Evolutionary conservation across 345 rosid species (phyloP), one percentile per base, ranked within the genome.

Genomic region (Pugionium cornutum): DNA sequence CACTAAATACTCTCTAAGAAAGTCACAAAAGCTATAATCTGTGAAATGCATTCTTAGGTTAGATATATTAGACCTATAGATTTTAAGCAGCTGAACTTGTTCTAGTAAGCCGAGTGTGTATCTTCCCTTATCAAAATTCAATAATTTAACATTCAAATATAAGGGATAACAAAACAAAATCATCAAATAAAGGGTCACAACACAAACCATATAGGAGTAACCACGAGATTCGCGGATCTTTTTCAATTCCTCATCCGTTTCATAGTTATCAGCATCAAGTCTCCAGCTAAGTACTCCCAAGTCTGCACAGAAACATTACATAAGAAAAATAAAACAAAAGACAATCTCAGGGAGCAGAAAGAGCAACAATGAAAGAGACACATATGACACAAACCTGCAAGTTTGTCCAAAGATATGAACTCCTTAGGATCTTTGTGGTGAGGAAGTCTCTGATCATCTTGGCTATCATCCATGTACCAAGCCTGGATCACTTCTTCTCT

Each of bases 281-380:
- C 72, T 77, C 97, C 97, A 90, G 80, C 96, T 87, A 25, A 88
- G 87, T 6, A 88, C 95, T 49, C 99, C 99, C 25, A 90, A 86
- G 71, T 85, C 97, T 90, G 53, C 72, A 76, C 74, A 52, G 30
- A 50, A 72, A 62, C 41, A 51, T n/a, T 54, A 41, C 47, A 55
- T 42, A n/a, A 32, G 7, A 43, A 49, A 0, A 4, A 4, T 27
- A 3, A 40, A 36, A 50, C 0, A 10, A 10, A 26, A 37, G 26
- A 46, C 18, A 32, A 45, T 3, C 58, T 1, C 4, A 32, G 5
- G 29, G 51, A 39, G 27, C 26, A 74, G 8, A 57, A 41, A 56
- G 26, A 30, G 31, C 6, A 39, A 32, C 9, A 48, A 0, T 6
- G 3, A 36, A 57, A 18, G 33, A 70, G 41, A 40, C 75, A 44